Conservation (phyloP, 192 early-diverging fungal species). For the Nowakowskiella sp. region DNA sequence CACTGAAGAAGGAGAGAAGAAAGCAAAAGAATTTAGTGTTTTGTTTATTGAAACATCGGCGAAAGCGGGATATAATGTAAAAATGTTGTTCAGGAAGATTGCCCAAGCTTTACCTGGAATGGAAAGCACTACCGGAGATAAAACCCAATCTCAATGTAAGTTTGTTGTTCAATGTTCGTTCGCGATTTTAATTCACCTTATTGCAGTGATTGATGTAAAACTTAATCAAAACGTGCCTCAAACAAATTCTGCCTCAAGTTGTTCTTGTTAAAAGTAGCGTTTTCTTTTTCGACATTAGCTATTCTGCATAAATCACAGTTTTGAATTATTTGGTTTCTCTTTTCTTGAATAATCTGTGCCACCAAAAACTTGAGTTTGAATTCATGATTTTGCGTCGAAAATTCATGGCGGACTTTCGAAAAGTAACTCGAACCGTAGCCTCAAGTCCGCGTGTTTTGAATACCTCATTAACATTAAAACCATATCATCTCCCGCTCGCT, state of each 20-base stretch:
- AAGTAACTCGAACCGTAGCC: no score
- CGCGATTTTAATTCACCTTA: slow-evolving; percentile 4
- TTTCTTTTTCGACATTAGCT: no score
- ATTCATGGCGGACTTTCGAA: no score
- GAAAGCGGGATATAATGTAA: slow-evolving; percentile 98
- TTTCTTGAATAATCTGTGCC: no score
- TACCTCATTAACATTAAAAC: no score
- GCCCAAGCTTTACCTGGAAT: slow-evolving; percentile 86
- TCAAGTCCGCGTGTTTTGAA: no score
- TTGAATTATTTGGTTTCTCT: no score
- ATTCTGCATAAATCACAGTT: no score
- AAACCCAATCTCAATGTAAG: background rate
- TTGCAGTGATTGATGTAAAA: slow-evolving; percentile 41
- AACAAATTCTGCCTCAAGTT: slow-evolving; percentile 33
- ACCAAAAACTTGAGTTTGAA: no score
- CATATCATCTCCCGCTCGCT: no score
- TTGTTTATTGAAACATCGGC: slow-evolving; percentile 99
- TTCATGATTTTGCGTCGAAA: no score
- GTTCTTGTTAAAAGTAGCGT: slow-evolving; percentile 34
- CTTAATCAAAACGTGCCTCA: slow-evolving; percentile 24
- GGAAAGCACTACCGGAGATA: slow-evolving; percentile 58
- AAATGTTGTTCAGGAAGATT: slow-evolving; percentile 94
- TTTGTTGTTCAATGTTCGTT: background rate
- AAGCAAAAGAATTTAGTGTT: slow-evolving; percentile 90
- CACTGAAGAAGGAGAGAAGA: slow-evolving; percentile 95